Evolutionary conservation across 129 eudicot genomes (phyloP).

Genomic region (Helichrysum umbraculigerum): DNA sequence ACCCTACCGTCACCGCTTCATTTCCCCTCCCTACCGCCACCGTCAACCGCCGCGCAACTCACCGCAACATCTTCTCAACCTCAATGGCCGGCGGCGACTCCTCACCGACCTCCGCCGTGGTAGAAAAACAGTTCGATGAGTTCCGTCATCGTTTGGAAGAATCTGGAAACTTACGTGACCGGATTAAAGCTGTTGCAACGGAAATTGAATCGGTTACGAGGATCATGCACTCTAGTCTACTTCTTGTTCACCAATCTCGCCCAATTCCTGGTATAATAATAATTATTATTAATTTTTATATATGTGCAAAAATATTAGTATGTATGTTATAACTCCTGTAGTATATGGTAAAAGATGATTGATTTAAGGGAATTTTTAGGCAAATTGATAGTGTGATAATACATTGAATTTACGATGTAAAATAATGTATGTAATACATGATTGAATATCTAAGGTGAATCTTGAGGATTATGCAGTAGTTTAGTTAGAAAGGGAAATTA

Average conservation of each 20-base stretch:
- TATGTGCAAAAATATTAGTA: not conserved
- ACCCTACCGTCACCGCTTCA: no score
- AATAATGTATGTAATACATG: no score
- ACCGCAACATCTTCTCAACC: constrained; percentile 17
- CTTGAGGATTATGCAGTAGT: no score
- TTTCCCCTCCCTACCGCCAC: not conserved
- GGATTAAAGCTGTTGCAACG: constrained; percentile 55
- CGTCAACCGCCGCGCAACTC: constrained; percentile 16
- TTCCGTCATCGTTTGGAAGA: constrained; percentile 64
- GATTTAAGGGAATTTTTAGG: not conserved
- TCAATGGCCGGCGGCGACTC: constrained; percentile 50
- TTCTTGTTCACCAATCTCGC: constrained; percentile 81
- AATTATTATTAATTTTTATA: not conserved
- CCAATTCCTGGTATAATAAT: constrained; percentile 54
- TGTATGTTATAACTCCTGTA: no score
- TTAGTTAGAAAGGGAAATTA: no score
- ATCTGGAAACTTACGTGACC: constrained; percentile 65
- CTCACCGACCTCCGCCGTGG: constrained; percentile 43
- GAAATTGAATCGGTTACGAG: constrained; percentile 72
- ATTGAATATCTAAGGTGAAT: no score
- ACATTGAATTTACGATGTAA: no score
- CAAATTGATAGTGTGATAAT: no score
- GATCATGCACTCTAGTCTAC: constrained; percentile 64
- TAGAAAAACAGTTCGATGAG: constrained; percentile 67
- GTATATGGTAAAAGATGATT: not conserved